Base-by-base conservation (phyloP, 208 protist species). In the Wallacemonas collosoma region DNA sequence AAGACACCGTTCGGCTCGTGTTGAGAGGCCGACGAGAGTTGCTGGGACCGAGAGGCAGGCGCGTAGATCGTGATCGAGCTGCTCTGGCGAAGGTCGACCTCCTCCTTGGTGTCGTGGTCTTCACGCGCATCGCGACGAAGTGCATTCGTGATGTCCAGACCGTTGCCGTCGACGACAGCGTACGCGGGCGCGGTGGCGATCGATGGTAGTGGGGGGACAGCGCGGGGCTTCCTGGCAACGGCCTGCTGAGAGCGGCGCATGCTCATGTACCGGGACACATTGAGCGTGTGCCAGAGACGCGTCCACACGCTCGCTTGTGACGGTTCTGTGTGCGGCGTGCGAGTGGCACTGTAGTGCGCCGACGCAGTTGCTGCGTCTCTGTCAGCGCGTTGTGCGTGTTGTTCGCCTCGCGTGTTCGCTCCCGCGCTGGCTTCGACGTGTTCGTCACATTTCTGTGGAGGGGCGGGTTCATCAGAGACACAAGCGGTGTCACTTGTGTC, bases 41-140 rank as follows among this genome's bases (percentile, higher is more conserved):
- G 45, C 45, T 57, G 5, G 15, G 53, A 57, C 15, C 14, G 5
- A 5, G 53, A 6, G 26, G 1, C 53, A 17, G 60, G 60, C 3
- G 60, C 60, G n/a, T 48, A 65, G 41, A 65, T 51, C 3, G 43
- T 51, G 60, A 65, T 65, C 14, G 60, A 65, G 60, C 60, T 65
- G 60, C 60, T 65, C 40, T 65, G 40, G 4, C 36, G 60, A n/a
- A 7, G 15, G 14, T 57, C 6, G 53, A 36, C 6, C 15, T 7
- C 53, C 15, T 38, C 53, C 14, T n/a, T 57, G 8, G 8, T 6
- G 56, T 38, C 15, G 5, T 62, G 0, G 56, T 6, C 60, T 5
- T 14, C 1, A 15, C 60, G 12, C 17, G 38, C 57, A 17, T 45
- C 36, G 26, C 26, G 26, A 26, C 26, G 26, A 26, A 26, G 45